Evolutionary conservation across 2,329 filamentous ascomycete species (phyloP).

Genomic region (Diaporthe sp.): DNA sequence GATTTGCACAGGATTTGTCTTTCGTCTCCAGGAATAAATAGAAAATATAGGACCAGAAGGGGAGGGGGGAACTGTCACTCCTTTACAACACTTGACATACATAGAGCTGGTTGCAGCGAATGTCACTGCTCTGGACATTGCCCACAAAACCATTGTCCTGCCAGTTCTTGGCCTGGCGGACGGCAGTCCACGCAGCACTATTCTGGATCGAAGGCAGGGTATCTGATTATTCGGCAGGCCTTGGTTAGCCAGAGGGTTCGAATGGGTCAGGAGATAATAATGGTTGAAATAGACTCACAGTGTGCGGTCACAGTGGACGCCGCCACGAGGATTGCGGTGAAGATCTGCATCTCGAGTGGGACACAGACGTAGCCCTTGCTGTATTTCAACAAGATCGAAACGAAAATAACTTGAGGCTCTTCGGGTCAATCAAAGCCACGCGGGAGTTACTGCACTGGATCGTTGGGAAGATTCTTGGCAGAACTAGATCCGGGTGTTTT

Average conservation of each 20-base stretch:
- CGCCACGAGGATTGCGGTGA: slow-evolving; percentile 44
- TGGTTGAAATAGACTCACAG: slow-evolving; percentile 42
- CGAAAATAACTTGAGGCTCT: slow-evolving; percentile 28
- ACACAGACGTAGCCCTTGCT: not conserved
- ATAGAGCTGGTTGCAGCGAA: slow-evolving; percentile 49
- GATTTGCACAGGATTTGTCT: not conserved
- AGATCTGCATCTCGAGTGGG: slow-evolving; percentile 44
- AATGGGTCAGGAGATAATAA: too few relatives aligned
- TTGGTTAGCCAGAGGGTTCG: not conserved
- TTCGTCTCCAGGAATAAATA: not conserved
- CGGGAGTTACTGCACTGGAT: slow-evolving; percentile 23
- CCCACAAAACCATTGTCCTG: slow-evolving; percentile 46
- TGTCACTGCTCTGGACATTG: slow-evolving; percentile 48
- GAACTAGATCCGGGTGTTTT: slow-evolving; percentile 5
- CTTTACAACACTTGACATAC: not conserved
- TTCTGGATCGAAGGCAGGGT: slow-evolving; percentile 43
- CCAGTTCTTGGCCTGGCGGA: slow-evolving; percentile 46
- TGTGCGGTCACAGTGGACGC: slow-evolving; percentile 46
- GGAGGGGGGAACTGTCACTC: rapidly evolving
- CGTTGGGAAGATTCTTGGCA: slow-evolving; percentile 6
- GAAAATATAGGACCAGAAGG: not conserved
- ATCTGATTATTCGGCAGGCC: slow-evolving; percentile 31
- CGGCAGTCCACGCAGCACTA: slow-evolving; percentile 43
- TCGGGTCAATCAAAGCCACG: slow-evolving; percentile 28
- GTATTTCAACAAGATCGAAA: not conserved